A percentile compares a stretch with the other conserved stretches of the same genome.
Conservation (phyloP, 148 eudicot genomes). For the Beta vulgaris region DNA sequence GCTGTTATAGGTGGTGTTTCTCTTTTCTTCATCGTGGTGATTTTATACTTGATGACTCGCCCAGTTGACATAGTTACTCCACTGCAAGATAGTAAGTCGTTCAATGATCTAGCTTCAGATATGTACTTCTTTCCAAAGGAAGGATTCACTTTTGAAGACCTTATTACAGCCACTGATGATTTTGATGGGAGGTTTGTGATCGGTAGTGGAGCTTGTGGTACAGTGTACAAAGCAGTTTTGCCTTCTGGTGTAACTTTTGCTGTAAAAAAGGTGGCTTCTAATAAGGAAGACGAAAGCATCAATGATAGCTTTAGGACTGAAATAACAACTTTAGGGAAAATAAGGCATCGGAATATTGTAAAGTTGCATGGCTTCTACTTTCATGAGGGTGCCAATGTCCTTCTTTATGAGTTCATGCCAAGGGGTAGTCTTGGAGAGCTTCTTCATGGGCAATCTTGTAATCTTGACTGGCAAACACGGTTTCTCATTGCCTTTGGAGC, state of each 20-base stretch:
- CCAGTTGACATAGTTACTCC: constrained; percentile 41
- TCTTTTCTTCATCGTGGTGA: constrained; percentile 48
- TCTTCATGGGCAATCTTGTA: constrained; percentile 44
- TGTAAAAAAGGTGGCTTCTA: constrained; percentile 62
- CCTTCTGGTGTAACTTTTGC: constrained; percentile 54
- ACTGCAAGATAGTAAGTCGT: constrained; percentile 38
- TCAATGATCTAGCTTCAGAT: constrained; percentile 36
- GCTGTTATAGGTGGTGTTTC: constrained; percentile 46
- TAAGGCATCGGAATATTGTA: constrained; percentile 79
- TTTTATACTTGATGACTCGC: constrained; percentile 53
- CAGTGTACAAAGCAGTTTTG: constrained; percentile 72
- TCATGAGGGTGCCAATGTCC: constrained; percentile 70
- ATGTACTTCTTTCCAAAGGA: constrained; percentile 63
- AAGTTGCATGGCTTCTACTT: constrained; percentile 76
- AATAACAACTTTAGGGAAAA: constrained; percentile 74
- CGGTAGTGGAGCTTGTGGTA: constrained; percentile 84
- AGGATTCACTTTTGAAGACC: constrained; percentile 67
- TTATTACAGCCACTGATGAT: constrained; percentile 63
- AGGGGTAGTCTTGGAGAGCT: constrained; percentile 82
- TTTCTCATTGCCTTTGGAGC: constrained; percentile 82
- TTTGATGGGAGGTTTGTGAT: constrained; percentile 54
- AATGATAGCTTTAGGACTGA: constrained; percentile 81
- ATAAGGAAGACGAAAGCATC: constrained; percentile 53
- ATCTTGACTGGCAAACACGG: constrained; percentile 65
- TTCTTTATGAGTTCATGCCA: constrained; percentile 75